Evolutionary conservation across 2,329 filamentous ascomycete genomes (phyloP), one percentile per base, ranked within the genome.

Genomic region (Arachnomyces sp.): DNA sequence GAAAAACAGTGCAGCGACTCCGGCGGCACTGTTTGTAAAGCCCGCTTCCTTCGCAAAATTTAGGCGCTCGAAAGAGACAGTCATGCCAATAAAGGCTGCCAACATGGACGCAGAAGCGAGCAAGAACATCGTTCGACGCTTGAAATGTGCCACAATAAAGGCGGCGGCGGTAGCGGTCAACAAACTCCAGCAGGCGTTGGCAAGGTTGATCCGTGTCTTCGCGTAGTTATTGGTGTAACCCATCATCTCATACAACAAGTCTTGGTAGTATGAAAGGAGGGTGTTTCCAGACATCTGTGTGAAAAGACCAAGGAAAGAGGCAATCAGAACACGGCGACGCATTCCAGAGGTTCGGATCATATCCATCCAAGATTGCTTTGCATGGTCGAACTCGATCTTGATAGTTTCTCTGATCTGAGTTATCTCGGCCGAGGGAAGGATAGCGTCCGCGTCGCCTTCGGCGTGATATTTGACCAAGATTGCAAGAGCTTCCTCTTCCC

Each of bases 331-430:
- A 31, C 57, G 56, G 31, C 54, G 55, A 28, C 57, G 56, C 53
- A 58, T 60, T 17, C 57, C 57, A 1, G 50, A 30, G 2, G 56
- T 56, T 11, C 37, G 41, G 39, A 60, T 48, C 47, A 60, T 49
- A 32, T 56, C 53, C 25, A 36, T 34, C 57, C 57, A 60, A 11
- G 49, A 46, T 35, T 48, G 41, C 35, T 42, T 45, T 7, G 72
- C 68, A 42, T 66, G 54, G 38, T 78, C 71, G 42, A 71, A 56
- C 49, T 77, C 73, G 1, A 73, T 50, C 17, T 65, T 63, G 49
- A 77, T 69, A 1, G 74, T 74, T 3, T 70, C 65, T 34, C 68
- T 61, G 47, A 80, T 80, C 52, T 79, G 74, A 0, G 67, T 67
- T 52, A 77, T 73, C 49, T 81, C 77, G 13, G 72, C 73, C 38